These are phyloP conservation scores for Dactylellina drechsleri DNA, from an alignment of 2,329 filamentous ascomycete species.

Conservation along the genomic window DNA sequence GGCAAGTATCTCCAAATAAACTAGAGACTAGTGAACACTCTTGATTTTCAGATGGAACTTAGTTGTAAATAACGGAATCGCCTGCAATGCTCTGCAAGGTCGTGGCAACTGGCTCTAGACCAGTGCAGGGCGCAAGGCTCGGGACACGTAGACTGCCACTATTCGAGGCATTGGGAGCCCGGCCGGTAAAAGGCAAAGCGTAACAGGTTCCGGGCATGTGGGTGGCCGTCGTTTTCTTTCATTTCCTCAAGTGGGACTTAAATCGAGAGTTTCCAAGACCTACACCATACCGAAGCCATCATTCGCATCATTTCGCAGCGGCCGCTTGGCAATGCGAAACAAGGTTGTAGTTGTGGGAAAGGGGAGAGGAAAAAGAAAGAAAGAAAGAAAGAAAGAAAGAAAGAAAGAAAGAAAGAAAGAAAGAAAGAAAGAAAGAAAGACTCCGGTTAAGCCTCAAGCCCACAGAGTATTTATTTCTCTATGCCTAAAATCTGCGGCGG, in stretches of 20 bases:
- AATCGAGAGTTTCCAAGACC: too few species aligned
- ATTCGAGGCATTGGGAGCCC: constrained; percentile 35
- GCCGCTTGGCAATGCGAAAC: constrained; percentile 7
- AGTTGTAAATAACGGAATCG: background rate
- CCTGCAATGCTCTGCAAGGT: constrained; percentile 31
- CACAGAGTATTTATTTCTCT: too few species aligned
- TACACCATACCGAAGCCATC: background rate
- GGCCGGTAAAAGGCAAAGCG: constrained; percentile 7
- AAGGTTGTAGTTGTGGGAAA: background rate
- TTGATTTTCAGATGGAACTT: background rate
- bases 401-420: too few species aligned
- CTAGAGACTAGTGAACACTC: background rate
- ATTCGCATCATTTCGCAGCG: background rate
- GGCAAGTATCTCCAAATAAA: background rate
- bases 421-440: too few species aligned
- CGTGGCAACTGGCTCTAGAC: constrained; percentile 28
- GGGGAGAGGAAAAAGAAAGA: background rate
- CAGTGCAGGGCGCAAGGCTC: constrained; percentile 21
- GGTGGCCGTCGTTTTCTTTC: background rate
- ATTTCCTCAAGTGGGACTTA: background rate
- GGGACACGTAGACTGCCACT: constrained; percentile 48
- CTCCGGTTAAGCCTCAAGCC: too few species aligned
- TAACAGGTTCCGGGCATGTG: constrained; percentile 4
- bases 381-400: background rate
- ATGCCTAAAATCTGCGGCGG: too few species aligned